Percentiles rank a stretch among this genome's conserved stretches.
Conservation (phyloP, 192 early-diverging fungal genomes). For the Allomyces javanicus region DNA sequence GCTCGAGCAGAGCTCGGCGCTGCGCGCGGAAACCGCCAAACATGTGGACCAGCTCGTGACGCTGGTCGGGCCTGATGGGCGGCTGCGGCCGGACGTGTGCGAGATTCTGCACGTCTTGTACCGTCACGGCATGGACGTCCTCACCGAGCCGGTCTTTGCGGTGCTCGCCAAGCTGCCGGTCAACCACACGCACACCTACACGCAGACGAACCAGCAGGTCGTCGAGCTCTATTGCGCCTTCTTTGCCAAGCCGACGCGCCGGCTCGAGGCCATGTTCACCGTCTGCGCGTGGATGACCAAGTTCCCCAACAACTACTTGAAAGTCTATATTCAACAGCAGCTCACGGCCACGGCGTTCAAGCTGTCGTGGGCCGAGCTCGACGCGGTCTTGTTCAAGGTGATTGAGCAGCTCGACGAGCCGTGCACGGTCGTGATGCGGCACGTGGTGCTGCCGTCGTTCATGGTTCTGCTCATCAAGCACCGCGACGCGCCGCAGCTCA, state of each 20-base stretch:
- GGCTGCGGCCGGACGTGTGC: too few relatives aligned
- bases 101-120: too few relatives aligned
- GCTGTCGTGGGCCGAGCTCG: neutral
- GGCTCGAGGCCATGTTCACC: neutral
- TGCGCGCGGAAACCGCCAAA: slow-evolving; percentile 45
- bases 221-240: neutral
- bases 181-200: neutral
- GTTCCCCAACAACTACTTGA: neutral
- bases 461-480: too few relatives aligned
- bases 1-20: slow-evolving; percentile 24
- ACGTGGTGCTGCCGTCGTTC: too few relatives aligned
- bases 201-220: neutral
- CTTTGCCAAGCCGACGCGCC: neutral
- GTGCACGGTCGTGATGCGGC: too few relatives aligned
- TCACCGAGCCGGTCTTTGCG: too few relatives aligned
- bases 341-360: neutral
- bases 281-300: neutral
- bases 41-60: slow-evolving; percentile 32
- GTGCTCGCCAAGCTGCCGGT: too few relatives aligned
- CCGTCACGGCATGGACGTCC: too few relatives aligned
- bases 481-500: too few relatives aligned
- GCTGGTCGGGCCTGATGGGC: slow-evolving; percentile 10
- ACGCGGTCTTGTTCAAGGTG: neutral
- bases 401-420: too few relatives aligned
- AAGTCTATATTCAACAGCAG: neutral